These are phyloP conservation scores for Cudoniella acicularis DNA, from an alignment of 495 filamentous ascomycete genomes.

Conservation along the genomic window DNA sequence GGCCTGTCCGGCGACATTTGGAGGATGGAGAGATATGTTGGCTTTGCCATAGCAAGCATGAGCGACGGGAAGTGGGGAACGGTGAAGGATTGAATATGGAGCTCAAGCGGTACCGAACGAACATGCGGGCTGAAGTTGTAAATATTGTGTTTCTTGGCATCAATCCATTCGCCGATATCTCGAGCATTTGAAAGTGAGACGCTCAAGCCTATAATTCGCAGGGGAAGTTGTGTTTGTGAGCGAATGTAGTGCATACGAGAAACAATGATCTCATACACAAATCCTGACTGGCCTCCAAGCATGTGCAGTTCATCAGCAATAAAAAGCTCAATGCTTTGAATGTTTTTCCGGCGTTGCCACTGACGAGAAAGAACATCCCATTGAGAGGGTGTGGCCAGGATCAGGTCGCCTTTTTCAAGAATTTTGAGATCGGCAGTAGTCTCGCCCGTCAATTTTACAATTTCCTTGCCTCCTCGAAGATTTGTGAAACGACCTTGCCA, in stretches of 20 bases:
- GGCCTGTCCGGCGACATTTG: constrained; percentile 86
- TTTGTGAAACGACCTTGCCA: constrained; percentile 75
- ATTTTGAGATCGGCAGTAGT: constrained; percentile 87
- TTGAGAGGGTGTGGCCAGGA: constrained; percentile 87
- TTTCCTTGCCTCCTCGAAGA: constrained; percentile 79
- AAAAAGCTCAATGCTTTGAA: constrained; percentile 86
- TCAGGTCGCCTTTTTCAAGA: constrained; percentile 82
- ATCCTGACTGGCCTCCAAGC: constrained; percentile 86
- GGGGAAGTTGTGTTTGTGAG: constrained; percentile 74
- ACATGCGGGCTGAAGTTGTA: constrained; percentile 97
- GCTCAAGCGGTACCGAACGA: constrained; percentile 81
- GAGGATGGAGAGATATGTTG: constrained; percentile 79
- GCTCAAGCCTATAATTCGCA: constrained; percentile 88
- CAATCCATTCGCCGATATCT: constrained; percentile 97
- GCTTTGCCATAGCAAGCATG: constrained; percentile 98
- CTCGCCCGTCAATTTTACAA: constrained; percentile 93
- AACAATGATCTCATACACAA: constrained; percentile 91
- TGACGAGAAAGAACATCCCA: constrained; percentile 96
- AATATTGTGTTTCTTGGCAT: constrained; percentile 96
- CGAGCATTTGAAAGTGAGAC: constrained; percentile 90
- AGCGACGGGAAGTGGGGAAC: constrained; percentile 96
- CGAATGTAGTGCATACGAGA: constrained; percentile 97
- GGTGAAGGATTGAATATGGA: constrained; percentile 92
- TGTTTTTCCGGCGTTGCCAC: constrained; percentile 93
- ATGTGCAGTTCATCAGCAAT: constrained; percentile 96